phyloP scores from a whole-genome alignment of 2,329 filamentous ascomycete genomes.

The Thermomyces lanuginosus region DNA sequence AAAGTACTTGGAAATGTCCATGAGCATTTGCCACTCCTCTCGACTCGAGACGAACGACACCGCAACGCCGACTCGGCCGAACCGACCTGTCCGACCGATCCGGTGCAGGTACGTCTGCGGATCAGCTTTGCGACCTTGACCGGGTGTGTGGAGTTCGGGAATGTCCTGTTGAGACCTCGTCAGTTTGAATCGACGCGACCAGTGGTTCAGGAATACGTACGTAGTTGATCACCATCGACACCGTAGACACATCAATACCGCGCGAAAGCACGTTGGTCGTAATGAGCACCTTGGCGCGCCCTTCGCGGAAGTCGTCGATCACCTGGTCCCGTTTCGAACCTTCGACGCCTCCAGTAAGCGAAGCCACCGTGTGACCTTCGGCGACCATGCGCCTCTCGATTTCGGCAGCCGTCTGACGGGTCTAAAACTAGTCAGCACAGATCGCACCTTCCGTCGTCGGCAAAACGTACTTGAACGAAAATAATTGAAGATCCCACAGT shows the following conservation, averaged over 20 bases:
- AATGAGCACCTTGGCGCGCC: constrained; percentile 86
- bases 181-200: neutral
- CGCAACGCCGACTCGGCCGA: constrained; percentile 88
- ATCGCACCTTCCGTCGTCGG: too few relatives aligned
- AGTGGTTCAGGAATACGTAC: constrained; percentile 24
- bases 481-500: constrained; percentile 96
- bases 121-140: constrained; percentile 50
- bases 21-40: constrained; percentile 62
- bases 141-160: constrained; percentile 45
- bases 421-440: constrained; percentile 36
- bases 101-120: constrained; percentile 94
- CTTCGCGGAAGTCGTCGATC: constrained; percentile 71
- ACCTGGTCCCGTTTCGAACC: constrained; percentile 67
- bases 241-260: constrained; percentile 80
- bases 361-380: constrained; percentile 84
- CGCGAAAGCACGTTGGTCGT: constrained; percentile 93
- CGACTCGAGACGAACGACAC: constrained; percentile 88
- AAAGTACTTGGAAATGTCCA: constrained; percentile 65
- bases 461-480: constrained; percentile 61
- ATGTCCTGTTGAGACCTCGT: constrained; percentile 36
- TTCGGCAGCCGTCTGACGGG: constrained; percentile 65
- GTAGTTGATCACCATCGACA: constrained; percentile 98
- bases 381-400: constrained; percentile 73
- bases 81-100: constrained; percentile 91
- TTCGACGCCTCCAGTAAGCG: constrained; percentile 76